Percentiles rank a stretch among this genome's conserved stretches.
Conservation (phyloP, 345 rosid species). For the Salix dunnii region DNA sequence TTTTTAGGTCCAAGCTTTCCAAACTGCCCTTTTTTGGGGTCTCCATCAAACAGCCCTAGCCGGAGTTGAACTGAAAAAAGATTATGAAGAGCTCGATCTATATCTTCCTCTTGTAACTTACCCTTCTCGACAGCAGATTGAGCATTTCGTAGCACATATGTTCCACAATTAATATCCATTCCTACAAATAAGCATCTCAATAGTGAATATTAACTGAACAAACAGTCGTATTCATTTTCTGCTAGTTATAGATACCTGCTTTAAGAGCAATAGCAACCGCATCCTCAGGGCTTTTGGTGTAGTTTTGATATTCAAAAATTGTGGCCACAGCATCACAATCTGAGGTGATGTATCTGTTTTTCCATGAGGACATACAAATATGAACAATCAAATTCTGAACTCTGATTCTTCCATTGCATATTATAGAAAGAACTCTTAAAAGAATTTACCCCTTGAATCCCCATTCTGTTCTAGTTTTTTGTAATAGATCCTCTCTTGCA, state of each 20-base stretch:
- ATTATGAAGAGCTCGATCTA: slow-evolving; percentile 32
- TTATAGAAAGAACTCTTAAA: background rate
- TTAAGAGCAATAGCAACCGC: slow-evolving; percentile 75
- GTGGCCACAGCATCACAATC: slow-evolving; percentile 98
- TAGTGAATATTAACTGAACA: background rate
- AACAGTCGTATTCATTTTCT: background rate
- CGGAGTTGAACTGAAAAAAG: slow-evolving; percentile 27
- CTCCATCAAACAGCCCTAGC: slow-evolving; percentile 28
- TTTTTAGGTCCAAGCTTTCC: slow-evolving; percentile 24
- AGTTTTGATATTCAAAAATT: slow-evolving; percentile 65
- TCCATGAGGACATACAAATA: background rate
- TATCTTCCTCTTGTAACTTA: slow-evolving; percentile 21
- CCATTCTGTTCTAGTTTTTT: slow-evolving; percentile 76
- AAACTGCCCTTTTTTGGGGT: slow-evolving; percentile 19
- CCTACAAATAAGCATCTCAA: slow-evolving; percentile 8
- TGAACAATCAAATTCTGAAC: background rate
- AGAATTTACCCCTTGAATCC: slow-evolving; percentile 67
- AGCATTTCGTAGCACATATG: slow-evolving; percentile 21
- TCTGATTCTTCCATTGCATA: background rate
- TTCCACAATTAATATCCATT: slow-evolving; percentile 27
- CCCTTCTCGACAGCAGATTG: slow-evolving; percentile 24
- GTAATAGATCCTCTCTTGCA: slow-evolving; percentile 56
- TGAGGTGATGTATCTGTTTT: slow-evolving; percentile 73
- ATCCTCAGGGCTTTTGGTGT: slow-evolving; percentile 56
- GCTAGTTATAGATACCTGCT: slow-evolving; percentile 52